Percentiles rank a stretch among this genome's conserved stretches.
These are phyloP conservation scores for Prunus mongolica DNA, from an alignment of 306 rosid genomes.

Conservation along the genomic window DNA sequence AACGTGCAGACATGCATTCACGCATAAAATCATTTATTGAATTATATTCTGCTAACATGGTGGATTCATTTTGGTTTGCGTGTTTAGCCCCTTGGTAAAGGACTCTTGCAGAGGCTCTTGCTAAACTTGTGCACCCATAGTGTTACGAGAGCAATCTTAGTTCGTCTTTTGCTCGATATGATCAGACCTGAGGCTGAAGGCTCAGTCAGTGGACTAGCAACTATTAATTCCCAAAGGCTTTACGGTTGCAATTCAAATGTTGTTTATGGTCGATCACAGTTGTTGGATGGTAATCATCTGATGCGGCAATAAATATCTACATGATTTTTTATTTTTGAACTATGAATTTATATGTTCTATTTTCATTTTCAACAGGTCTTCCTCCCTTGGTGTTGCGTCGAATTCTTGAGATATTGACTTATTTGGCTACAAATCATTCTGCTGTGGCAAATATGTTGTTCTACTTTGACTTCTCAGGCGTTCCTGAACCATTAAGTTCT, in stretches of 20 bases:
- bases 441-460: conserved; percentile 86
- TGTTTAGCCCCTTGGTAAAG: conserved; percentile 95
- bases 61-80: conserved; percentile 12
- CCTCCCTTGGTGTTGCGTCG: conserved; percentile 93
- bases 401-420: conserved; percentile 76
- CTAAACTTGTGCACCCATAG: conserved; percentile 92
- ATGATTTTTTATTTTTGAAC: not conserved
- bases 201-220: conserved; percentile 45
- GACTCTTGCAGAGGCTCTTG: conserved; percentile 92
- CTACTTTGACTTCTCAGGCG: conserved; percentile 54
- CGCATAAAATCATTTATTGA: not conserved
- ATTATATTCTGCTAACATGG: conserved; percentile 14
- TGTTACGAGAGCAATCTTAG: conserved; percentile 70
- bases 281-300: conserved; percentile 70
- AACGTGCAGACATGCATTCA: not conserved
- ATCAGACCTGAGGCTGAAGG: conserved; percentile 86
- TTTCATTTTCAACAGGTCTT: conserved; percentile 60
- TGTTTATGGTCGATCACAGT: conserved; percentile 90
- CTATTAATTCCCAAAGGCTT: conserved; percentile 76
- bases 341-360: conserved; percentile 22
- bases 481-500: conserved; percentile 48
- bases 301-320: conserved; percentile 1
- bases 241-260: conserved; percentile 93
- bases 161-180: conserved; percentile 71
- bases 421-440: conserved; percentile 85